Evolutionary conservation across 2,329 filamentous ascomycete genomes (phyloP), one percentile per base, ranked within the genome.

Genomic region (Trichoderma sp.): DNA sequence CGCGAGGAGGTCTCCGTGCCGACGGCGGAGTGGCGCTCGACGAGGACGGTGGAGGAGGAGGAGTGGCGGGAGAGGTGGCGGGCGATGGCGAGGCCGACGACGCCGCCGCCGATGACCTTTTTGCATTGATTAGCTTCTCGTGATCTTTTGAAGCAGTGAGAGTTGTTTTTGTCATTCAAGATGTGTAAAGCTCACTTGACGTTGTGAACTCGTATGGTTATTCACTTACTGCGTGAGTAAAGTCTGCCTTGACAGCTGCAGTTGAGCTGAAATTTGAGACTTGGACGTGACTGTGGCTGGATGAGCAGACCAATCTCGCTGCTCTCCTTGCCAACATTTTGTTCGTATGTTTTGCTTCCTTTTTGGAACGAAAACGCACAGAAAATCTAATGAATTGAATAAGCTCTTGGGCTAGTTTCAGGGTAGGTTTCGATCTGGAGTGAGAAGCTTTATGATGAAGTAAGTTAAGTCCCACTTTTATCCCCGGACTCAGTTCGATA

Each of bases 1-100:
- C 94, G 90, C 72, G 91, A 92, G 72, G 91, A 94, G 0, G 94
- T 97, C 82, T 97, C 94, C 33, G 89, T 95, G 61, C 94, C 94
- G 31, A 92, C 85, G 62, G 86, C 84, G 27, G 84, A 80, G 83
- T 97, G 92, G 31, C 92, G 89, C 80, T 97, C 94, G 1, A 97
- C 88, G 66, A 97, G 83, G 14, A 97, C 85, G 0, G 92, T 95
- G 2, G 87, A 88, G 6, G 86, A 85, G 24, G 84, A 82, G 37
- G 88, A 83, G 70, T 85, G 83, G 31, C 88, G 87, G 66, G 93
- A 89, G 29, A 97, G 86, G 72, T 90, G 86, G 5, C 91, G 87
- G 5, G 93, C 92, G 68, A 94, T 87, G 10, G 94, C 91, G 2
- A 97, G 87, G 13, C 94, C 94, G 43, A 97, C 90, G 0, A 92